Base-by-base conservation (phyloP, 345 rosid genomes). In the Brassica carinata region DNA sequence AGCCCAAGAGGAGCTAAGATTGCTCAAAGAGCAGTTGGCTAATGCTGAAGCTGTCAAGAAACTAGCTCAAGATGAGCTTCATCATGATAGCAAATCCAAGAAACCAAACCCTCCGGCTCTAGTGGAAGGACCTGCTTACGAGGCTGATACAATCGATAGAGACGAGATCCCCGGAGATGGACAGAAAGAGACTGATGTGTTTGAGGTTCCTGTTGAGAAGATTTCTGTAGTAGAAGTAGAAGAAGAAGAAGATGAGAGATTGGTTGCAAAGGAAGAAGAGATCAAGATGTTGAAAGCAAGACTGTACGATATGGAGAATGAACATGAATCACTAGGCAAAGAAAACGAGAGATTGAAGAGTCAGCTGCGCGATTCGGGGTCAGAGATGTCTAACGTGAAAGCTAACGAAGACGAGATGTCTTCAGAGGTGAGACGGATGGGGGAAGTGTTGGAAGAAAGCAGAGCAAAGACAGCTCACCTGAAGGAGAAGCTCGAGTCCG, bases 11-110 rank as follows among this genome's bases (percentile, higher is more conserved):
- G 98, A 93, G 82, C 91, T 95, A 29, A 91, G 91, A 88, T 67
- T 58, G 83, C 84, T 95, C 73, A 95, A 91, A 83, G 84, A 87
- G 19, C 98, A 93, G 84, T 73, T 95, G 84, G 89, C 72, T 57
- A 86, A 86, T 23, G 94, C 98, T 18, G 97, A 91, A 84, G 94
- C 98, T 79, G 97, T 93, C 69, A 95, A 88, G 89, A 88, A 87
- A 62, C 92, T 82, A 74, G 94, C 94, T 72, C 91, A 89, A 73
- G 86, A 83, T 23, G 86, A 89, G 82, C 79, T 90, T 72, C 89
- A 87, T 48, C 57, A 48, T 13, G 7, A 48, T 73, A 45, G 1
- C 3, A 92, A 90, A 79, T 26, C 74, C 61, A 86, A 85, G 83
- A 91, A 89, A 78, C 84, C 86, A 9, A 66, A 71, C 63, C 77